A percentile compares a stretch with the other conserved stretches of the same genome.
These are phyloP conservation scores for Candida alai DNA, from an alignment of 805 yeast genomes.

Conservation along the genomic window DNA sequence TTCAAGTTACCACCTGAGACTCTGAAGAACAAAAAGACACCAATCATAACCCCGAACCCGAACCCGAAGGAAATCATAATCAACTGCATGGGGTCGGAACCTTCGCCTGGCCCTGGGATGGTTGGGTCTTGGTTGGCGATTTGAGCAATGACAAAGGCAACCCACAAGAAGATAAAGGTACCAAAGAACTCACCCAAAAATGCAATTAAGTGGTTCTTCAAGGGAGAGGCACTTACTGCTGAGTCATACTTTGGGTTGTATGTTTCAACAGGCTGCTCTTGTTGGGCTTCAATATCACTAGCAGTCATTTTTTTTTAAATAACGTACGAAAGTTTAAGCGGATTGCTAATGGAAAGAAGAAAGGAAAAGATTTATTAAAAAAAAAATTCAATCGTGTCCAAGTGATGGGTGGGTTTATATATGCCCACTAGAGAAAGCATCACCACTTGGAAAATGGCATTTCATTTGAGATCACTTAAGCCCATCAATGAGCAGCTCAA, in stretches of 20 bases:
- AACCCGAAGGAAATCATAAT: slow-evolving; percentile 83
- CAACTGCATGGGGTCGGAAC: slow-evolving; percentile 61
- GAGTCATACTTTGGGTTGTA: slow-evolving; percentile 22
- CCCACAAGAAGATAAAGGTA: slow-evolving; percentile 78
- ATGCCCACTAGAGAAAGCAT: too few species aligned
- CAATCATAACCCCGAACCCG: slow-evolving; percentile 80
- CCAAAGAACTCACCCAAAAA: slow-evolving; percentile 79
- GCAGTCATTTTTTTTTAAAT: slow-evolving; percentile 16
- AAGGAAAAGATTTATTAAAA: too few species aligned
- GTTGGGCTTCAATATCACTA: slow-evolving; percentile 26
- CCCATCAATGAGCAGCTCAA: too few species aligned
- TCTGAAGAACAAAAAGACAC: slow-evolving; percentile 64
- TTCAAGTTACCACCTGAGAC: slow-evolving; percentile 87
- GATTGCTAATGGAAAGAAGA: slow-evolving; percentile 4
- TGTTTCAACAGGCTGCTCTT: slow-evolving; percentile 17
- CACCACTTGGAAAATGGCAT: too few species aligned
- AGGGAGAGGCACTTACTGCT: slow-evolving; percentile 15
- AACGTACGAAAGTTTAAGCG: too few species aligned
- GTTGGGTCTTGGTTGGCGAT: slow-evolving; percentile 63
- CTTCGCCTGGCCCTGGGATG: slow-evolving; percentile 23
- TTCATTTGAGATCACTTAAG: too few species aligned
- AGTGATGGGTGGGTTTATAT: too few species aligned
- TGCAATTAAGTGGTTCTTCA: slow-evolving; percentile 60
- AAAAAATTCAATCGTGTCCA: too few species aligned
- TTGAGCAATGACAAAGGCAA: slow-evolving; percentile 79